Percentiles rank a stretch among this genome's conserved stretches.
Conservation (phyloP, 345 rosid species). For the Ailanthus altissimus region DNA sequence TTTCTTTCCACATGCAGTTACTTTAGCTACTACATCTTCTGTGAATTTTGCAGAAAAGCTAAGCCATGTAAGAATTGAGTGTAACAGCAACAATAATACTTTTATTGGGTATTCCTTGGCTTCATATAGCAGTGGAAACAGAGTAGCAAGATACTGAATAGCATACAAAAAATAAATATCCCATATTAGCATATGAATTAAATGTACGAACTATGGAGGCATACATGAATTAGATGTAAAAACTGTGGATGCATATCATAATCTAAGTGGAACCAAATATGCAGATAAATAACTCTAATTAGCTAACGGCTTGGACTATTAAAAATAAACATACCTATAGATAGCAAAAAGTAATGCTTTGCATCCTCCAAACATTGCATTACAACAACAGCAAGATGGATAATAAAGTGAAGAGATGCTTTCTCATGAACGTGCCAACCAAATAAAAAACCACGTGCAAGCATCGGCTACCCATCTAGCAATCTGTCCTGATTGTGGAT, state of each 20-base stretch:
- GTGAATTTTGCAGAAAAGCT: slow-evolving; percentile 47
- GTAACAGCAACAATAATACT: slow-evolving; percentile 63
- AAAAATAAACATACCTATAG: slow-evolving; percentile 56
- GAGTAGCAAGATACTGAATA: slow-evolving; percentile 79
- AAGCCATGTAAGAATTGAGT: slow-evolving; percentile 56
- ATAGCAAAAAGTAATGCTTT: slow-evolving; percentile 75
- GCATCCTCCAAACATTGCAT: slow-evolving; percentile 79
- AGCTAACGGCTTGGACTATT: background rate
- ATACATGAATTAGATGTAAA: slow-evolving; percentile 5
- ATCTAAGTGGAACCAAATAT: background rate
- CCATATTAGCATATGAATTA: slow-evolving; percentile 12
- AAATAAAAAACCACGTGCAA: slow-evolving; percentile 80
- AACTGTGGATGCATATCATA: background rate
- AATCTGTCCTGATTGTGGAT: slow-evolving; percentile 51
- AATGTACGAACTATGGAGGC: background rate
- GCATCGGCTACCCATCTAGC: slow-evolving; percentile 85
- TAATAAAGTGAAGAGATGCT: slow-evolving; percentile 87
- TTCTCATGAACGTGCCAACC: slow-evolving; percentile 99
- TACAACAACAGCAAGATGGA: slow-evolving; percentile 77
- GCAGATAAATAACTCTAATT: background rate
- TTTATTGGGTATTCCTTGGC: slow-evolving; percentile 87
- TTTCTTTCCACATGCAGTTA: slow-evolving; percentile 20
- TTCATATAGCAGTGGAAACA: slow-evolving; percentile 79
- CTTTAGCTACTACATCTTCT: slow-evolving; percentile 13
- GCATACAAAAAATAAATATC: slow-evolving; percentile 10